Percentiles rank a stretch among this genome's conserved stretches.
phyloP scores from a whole-genome alignment of 225 moss, liverwort and hornwort species.

The Physcomitrium patens region DNA sequence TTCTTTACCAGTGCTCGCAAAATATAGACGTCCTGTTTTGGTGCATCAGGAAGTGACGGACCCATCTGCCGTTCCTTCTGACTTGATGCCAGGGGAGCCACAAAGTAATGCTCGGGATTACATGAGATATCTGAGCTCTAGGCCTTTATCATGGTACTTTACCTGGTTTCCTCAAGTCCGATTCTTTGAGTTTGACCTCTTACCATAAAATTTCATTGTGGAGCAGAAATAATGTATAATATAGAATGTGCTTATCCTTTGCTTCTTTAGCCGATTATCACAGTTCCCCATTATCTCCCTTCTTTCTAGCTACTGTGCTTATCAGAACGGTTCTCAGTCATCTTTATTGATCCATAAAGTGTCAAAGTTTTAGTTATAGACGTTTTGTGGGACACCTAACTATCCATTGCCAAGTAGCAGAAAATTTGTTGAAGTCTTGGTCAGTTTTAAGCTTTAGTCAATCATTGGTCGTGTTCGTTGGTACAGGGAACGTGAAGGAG shows the following conservation, averaged over 20 bases:
- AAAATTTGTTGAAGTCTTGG: background rate
- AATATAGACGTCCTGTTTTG: conserved; percentile 90
- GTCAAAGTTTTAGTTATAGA: background rate
- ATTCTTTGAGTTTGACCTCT: background rate
- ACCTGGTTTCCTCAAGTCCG: background rate
- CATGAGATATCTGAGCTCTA: conserved; percentile 72
- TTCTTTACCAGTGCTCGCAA: conserved; percentile 84
- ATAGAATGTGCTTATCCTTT: no score
- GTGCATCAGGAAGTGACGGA: conserved; percentile 82
- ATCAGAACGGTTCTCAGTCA: background rate
- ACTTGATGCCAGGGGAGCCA: conserved; percentile 53
- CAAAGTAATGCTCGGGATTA: conserved; percentile 61
- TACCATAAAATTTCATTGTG: background rate
- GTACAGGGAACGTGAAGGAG: conserved; percentile 82
- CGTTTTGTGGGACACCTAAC: background rate
- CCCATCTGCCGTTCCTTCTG: conserved; percentile 56
- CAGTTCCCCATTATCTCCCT: no score
- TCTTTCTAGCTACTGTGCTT: background rate
- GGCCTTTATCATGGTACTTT: conserved; percentile 67
- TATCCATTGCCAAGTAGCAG: background rate
- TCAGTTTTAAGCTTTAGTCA: background rate
- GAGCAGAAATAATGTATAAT: background rate
- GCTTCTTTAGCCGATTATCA: no score
- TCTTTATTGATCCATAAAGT: background rate
- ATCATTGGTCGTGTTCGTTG: background rate